phyloP scores from a whole-genome alignment of 805 yeast genomes.

The Candida michaelii region DNA sequence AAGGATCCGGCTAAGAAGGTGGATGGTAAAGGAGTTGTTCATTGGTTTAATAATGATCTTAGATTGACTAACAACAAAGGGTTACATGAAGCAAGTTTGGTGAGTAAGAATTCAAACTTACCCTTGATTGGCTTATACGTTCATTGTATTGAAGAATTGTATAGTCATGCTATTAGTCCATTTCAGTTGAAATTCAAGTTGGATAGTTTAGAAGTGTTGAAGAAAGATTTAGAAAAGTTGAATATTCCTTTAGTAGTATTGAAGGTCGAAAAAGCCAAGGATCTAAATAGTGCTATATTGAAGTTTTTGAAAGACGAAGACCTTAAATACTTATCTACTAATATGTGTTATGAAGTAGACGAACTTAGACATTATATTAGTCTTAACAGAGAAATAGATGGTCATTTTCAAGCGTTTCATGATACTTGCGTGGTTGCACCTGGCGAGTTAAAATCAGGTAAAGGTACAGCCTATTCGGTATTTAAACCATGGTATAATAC shows the following conservation, averaged over 20 bases:
- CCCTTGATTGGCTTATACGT: constrained; percentile 44
- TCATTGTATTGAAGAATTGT: constrained; percentile 39
- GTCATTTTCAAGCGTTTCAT: constrained; percentile 29
- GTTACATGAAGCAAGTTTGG: constrained; percentile 33
- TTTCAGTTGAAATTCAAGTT: constrained; percentile 41
- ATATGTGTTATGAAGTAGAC: constrained; percentile 46
- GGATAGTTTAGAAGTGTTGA: constrained; percentile 31
- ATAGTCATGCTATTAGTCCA: constrained; percentile 43
- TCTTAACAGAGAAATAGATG: constrained; percentile 10
- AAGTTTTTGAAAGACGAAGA: constrained; percentile 25
- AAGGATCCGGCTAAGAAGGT: constrained; percentile 2
- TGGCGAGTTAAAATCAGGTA: constrained; percentile 31
- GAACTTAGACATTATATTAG: constrained; percentile 34
- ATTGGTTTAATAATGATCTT: constrained; percentile 50
- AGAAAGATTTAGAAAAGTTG: constrained; percentile 25
- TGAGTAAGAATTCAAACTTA: constrained; percentile 25
- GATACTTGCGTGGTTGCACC: constrained; percentile 46
- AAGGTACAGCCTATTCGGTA: constrained; percentile 42
- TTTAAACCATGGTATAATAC: constrained; percentile 44
- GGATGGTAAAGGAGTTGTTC: constrained; percentile 31
- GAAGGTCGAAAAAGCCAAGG: constrained; percentile 32
- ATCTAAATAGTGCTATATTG: constrained; percentile 22
- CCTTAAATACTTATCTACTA: constrained; percentile 30
- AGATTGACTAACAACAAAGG: constrained; percentile 46
- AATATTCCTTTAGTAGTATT: constrained; percentile 43